These are phyloP conservation scores for Aspergillus quadrilineatus DNA, from an alignment of 2,329 filamentous ascomycete species.

Conservation along the genomic window DNA sequence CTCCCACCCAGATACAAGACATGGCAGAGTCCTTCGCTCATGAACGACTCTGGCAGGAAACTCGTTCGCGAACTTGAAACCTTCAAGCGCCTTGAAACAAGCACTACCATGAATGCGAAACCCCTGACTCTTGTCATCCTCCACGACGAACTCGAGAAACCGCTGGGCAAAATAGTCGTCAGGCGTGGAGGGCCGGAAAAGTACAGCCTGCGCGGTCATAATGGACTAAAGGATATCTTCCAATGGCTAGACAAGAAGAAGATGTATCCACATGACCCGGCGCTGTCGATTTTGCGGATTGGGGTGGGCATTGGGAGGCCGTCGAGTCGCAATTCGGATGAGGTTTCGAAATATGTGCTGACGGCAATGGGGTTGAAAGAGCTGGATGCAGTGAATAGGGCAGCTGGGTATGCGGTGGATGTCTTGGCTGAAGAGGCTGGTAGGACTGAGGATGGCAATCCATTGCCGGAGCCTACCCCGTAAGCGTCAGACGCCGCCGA, in stretches of 20 bases:
- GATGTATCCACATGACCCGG: conserved; percentile 25
- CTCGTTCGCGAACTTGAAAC: conserved; percentile 64
- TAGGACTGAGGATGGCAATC: conserved; percentile 25
- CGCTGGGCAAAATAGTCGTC: conserved; percentile 66
- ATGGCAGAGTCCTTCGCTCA: conserved; percentile 71
- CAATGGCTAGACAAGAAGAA: conserved; percentile 50
- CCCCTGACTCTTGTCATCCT: conserved; percentile 66
- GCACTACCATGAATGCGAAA: not conserved
- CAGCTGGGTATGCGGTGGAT: conserved; percentile 50
- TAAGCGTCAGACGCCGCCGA: not conserved
- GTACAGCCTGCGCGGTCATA: conserved; percentile 67
- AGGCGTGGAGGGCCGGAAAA: conserved; percentile 56
- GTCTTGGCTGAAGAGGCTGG: conserved; percentile 53
- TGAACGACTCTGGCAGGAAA: conserved; percentile 81
- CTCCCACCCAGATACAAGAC: conserved; percentile 52
- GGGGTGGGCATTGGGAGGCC: conserved; percentile 88
- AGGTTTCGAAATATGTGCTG: conserved; percentile 77
- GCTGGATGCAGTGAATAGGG: conserved; percentile 50
- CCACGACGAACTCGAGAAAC: conserved; percentile 82
- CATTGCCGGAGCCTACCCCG: not conserved
- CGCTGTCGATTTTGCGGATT: conserved; percentile 57
- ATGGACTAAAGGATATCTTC: conserved; percentile 69
- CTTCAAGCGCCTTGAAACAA: conserved; percentile 16
- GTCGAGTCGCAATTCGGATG: conserved; percentile 61
- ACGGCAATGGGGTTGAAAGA: conserved; percentile 60